These are phyloP conservation scores for Loxodes magnus DNA, from an alignment of 73 alveolate genomes.

Conservation along the genomic window DNA sequence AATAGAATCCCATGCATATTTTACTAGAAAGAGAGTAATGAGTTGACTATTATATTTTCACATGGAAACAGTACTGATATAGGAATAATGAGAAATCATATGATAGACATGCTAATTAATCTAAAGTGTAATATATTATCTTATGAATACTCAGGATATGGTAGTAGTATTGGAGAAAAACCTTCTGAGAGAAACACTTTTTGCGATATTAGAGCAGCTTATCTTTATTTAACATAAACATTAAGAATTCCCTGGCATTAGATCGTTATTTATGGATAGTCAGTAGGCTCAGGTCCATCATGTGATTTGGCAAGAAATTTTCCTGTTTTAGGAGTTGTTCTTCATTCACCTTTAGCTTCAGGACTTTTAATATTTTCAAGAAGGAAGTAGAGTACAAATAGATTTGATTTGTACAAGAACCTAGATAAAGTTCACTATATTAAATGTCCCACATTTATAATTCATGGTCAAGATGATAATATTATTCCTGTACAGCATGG, in stretches of 20 bases:
- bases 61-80: slow-evolving; percentile 79
- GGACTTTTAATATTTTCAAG: slow-evolving; percentile 45
- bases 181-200: slow-evolving; percentile 40
- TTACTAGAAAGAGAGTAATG: slow-evolving; percentile 16
- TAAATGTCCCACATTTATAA: slow-evolving; percentile 74
- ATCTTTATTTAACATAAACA: slow-evolving; percentile 25
- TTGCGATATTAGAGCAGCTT: slow-evolving; percentile 55
- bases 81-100: slow-evolving; percentile 24
- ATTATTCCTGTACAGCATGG: slow-evolving; percentile 86
- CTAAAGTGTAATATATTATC: slow-evolving; percentile 26
- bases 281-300: slow-evolving; percentile 86
- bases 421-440: slow-evolving; percentile 64
- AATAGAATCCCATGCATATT: background rate
- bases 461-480: slow-evolving; percentile 93
- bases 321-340: slow-evolving; percentile 58
- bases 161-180: background rate
- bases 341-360: slow-evolving; percentile 36
- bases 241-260: slow-evolving; percentile 39
- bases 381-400: slow-evolving; percentile 44
- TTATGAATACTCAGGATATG: slow-evolving; percentile 19
- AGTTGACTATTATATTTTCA: slow-evolving; percentile 47
- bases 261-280: slow-evolving; percentile 72
- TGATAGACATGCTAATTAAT: slow-evolving; percentile 11
- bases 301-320: slow-evolving; percentile 61
- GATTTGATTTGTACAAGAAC: slow-evolving; percentile 82